Conservation (phyloP, 352 stramenopile species). For the Phytophthora fragariaefolia region DNA sequence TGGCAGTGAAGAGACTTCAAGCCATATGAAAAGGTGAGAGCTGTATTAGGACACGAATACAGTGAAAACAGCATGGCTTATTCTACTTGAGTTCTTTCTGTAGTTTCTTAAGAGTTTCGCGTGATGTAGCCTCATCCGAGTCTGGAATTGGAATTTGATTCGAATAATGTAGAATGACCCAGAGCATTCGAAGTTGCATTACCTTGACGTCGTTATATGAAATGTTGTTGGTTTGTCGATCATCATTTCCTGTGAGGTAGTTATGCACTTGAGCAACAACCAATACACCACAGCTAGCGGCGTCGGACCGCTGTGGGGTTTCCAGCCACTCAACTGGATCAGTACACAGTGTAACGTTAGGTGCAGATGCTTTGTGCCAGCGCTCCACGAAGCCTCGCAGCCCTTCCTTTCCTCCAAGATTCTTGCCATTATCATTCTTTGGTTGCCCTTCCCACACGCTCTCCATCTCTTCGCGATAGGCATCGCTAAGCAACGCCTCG, state of each 20-base stretch:
- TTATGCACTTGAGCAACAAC: conserved; percentile 6
- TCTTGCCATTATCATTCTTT: not conserved
- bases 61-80: too few species aligned
- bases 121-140: too few species aligned
- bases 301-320: not conserved
- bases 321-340: conserved; percentile 4
- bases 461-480: conserved; percentile 10
- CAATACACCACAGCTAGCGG: conserved; percentile 3
- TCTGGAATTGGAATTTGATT: too few species aligned
- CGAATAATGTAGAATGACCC: too few species aligned
- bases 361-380: not conserved
- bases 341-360: not conserved
- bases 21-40: not conserved
- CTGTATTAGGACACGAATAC: too few species aligned
- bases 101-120: too few species aligned
- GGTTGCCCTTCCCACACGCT: not conserved
- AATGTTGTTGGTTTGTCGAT: not conserved
- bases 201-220: too few species aligned
- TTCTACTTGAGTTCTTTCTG: too few species aligned
- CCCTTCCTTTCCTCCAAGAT: not conserved
- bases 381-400: not conserved
- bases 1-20: conserved; percentile 7
- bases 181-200: too few species aligned
- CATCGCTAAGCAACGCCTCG: conserved; percentile 9
- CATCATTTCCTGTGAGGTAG: not conserved